A percentile compares a stretch with the other conserved stretches of the same genome.
These are phyloP conservation scores for Pseudocercospora vitis DNA, from an alignment of 2,329 filamentous ascomycete species.

Conservation along the genomic window DNA sequence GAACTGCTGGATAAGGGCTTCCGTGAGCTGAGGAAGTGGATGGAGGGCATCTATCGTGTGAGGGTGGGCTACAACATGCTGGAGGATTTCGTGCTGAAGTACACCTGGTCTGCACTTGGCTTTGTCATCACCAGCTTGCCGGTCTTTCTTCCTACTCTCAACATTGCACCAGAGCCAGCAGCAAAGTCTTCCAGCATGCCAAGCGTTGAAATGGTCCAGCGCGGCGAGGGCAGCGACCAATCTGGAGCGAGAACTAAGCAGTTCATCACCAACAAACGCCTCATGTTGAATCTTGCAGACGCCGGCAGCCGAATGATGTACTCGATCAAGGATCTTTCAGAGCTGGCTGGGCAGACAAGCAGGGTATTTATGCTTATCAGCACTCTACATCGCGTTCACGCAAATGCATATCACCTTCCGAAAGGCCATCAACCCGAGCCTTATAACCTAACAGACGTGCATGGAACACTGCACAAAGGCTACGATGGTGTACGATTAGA, in stretches of 20 bases:
- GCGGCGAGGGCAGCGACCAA: slow-evolving; percentile 15
- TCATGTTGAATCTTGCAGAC: slow-evolving; percentile 96
- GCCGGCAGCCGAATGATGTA: slow-evolving; percentile 99
- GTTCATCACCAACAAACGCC: slow-evolving; percentile 97
- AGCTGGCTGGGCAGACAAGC: slow-evolving; percentile 92
- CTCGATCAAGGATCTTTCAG: slow-evolving; percentile 95
- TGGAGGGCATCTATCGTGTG: slow-evolving; percentile 97
- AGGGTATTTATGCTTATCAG: slow-evolving; percentile 94
- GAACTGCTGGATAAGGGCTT: slow-evolving; percentile 89
- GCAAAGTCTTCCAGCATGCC: slow-evolving; percentile 56
- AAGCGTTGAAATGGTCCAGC: neutral
- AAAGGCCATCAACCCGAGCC: slow-evolving; percentile 70
- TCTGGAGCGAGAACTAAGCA: slow-evolving; percentile 83
- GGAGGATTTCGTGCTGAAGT: slow-evolving; percentile 96
- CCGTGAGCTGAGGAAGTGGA: slow-evolving; percentile 89
- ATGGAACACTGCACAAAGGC: slow-evolving; percentile 90
- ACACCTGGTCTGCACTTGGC: slow-evolving; percentile 97
- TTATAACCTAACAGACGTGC: slow-evolving; percentile 85
- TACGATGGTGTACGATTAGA: slow-evolving; percentile 94
- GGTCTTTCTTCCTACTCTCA: slow-evolving; percentile 92
- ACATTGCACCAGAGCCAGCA: slow-evolving; percentile 59
- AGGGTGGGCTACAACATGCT: slow-evolving; percentile 99
- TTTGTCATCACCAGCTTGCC: slow-evolving; percentile 91
- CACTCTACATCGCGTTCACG: slow-evolving; percentile 89
- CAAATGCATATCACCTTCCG: slow-evolving; percentile 76